Base-by-base conservation (phyloP, 2,329 filamentous ascomycete genomes). In the Sarocladium oryzae region DNA sequence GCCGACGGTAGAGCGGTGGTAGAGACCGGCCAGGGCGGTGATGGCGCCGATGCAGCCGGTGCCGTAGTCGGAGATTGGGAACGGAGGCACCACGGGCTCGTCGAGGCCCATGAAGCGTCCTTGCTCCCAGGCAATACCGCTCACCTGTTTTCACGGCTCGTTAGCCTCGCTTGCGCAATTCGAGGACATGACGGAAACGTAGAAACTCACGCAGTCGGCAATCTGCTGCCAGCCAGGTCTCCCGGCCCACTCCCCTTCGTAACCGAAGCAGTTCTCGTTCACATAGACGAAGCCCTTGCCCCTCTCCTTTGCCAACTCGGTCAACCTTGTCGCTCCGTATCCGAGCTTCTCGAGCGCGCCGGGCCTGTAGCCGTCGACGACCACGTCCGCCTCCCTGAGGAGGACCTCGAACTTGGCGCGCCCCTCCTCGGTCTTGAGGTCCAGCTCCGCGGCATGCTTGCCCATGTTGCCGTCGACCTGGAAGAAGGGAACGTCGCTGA, bases 191-290 rank as follows among this genome's bases (percentile, higher is more conserved):
- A 26, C 45, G 18, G 15, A 4, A 26, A 10, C 7, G 18, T 26
- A 4, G 26, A 4, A 30, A 59, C 65, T 55, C 57, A 71, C 82
- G 41, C 67, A 84, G 61, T 88, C 85, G 15, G 83, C 83, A 56
- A 86, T 86, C 57, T 86, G 83, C 60, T 86, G 85, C 85, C 85
- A 88, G 6, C 85, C 85, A 4, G 82, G 78, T 3, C 84, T 73
- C 7, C 69, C 66, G 1, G 78, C 75, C 84, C 84, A 88, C 53
- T 84, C 79, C 2, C 68, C 69, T 4, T 64, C 53, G 16, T 73
- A 81, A 1, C 85, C 85, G 57, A 88, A 88, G 62, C 85, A 88
- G 61, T 88, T 83, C 63, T 89, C 85, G 30, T 79, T 77, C 7
- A 87, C 81, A 58, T 86, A 86, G 6, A 88, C 74, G 30, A 84